Evolutionary conservation across 306 rosid genomes (phyloP).

Genomic region (Rubus idaeus): DNA sequence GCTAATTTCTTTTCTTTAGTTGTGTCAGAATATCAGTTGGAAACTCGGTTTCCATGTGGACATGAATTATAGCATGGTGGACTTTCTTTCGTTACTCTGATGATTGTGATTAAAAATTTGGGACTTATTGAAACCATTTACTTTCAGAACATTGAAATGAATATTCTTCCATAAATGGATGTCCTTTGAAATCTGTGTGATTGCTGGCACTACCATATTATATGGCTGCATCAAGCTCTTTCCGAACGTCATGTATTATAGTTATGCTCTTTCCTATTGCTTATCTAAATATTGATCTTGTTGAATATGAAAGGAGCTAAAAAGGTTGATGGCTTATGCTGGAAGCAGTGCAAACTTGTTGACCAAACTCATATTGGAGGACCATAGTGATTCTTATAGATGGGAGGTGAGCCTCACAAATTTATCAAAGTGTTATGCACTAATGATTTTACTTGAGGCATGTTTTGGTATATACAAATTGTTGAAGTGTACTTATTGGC

Average conservation of each 20-base stretch:
- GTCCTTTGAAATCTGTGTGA: not conserved
- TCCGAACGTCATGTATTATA: constrained; percentile 9
- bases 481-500: constrained; percentile 3
- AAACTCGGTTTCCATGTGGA: not conserved
- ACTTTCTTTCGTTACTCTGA: constrained; percentile 1
- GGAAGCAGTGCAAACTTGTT: constrained; percentile 81
- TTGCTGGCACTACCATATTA: not conserved
- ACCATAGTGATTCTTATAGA: constrained; percentile 55
- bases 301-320: constrained; percentile 61
- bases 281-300: constrained; percentile 12
- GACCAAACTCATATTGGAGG: constrained; percentile 56
- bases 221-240: constrained; percentile 4
- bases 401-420: constrained; percentile 69
- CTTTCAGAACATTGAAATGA: constrained; percentile 1
- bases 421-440: constrained; percentile 2
- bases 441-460: not conserved
- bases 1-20: not conserved
- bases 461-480: not conserved
- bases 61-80: not conserved
- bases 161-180: not conserved
- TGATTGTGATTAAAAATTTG: not conserved
- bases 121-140: not conserved
- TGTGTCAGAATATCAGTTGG: not conserved
- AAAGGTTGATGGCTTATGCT: constrained; percentile 84
- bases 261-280: constrained; percentile 10